Percentiles rank a stretch among this genome's conserved stretches.
Conservation (phyloP, 768 basidiomycete genomes). For the Termitomyces sp. region DNA sequence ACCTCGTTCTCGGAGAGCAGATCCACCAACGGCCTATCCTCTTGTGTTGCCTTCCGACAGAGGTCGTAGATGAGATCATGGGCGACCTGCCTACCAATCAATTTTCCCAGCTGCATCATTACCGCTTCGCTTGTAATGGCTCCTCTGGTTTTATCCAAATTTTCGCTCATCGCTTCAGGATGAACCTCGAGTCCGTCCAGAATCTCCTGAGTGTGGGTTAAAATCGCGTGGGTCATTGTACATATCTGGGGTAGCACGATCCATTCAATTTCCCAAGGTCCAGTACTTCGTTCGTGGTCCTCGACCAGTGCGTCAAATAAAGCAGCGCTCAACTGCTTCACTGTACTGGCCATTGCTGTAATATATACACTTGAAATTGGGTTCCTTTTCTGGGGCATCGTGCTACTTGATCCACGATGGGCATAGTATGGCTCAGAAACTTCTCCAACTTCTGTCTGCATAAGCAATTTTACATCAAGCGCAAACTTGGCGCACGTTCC, state of each 20-base stretch:
- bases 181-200: constrained; percentile 41
- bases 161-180: constrained; percentile 37
- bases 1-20: constrained; percentile 28
- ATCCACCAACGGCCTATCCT: constrained; percentile 31
- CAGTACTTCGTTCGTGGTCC: constrained; percentile 48
- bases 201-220: constrained; percentile 35
- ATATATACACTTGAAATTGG: constrained; percentile 45
- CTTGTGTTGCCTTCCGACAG: constrained; percentile 29
- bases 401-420: constrained; percentile 45
- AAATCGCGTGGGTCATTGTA: constrained; percentile 38
- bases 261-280: constrained; percentile 54
- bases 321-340: constrained; percentile 37
- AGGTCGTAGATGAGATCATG: constrained; percentile 45
- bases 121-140: constrained; percentile 44
- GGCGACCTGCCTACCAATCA: constrained; percentile 42
- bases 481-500: constrained; percentile 48
- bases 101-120: constrained; percentile 45
- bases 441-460: constrained; percentile 47
- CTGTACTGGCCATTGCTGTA: constrained; percentile 39
- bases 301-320: constrained; percentile 48
- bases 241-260: constrained; percentile 44
- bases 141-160: constrained; percentile 38
- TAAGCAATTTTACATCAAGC: constrained; percentile 42
- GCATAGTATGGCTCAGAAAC: constrained; percentile 43
- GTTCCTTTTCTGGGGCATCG: constrained; percentile 53